Conservation (phyloP, 352 stramenopile species). For the Phytophthora constricta region DNA sequence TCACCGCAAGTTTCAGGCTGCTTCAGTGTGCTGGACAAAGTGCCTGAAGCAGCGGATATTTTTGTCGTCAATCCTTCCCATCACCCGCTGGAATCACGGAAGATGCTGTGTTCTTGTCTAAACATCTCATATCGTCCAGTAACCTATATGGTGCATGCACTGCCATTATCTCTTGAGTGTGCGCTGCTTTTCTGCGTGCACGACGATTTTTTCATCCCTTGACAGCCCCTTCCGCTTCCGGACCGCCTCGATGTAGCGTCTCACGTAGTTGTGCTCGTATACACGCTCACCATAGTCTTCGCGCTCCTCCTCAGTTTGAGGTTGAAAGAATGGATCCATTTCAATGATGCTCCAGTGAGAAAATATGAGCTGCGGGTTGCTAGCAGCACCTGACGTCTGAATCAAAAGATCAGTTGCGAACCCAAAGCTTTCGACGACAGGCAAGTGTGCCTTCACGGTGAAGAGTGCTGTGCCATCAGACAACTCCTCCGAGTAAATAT, state of each 20-base stretch:
- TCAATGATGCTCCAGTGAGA: slow-evolving; percentile 94
- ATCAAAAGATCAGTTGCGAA: slow-evolving; percentile 94
- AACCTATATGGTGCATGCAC: neutral
- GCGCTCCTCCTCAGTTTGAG: slow-evolving; percentile 94
- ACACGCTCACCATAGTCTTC: slow-evolving; percentile 95
- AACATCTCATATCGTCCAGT: neutral
- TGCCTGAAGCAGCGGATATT: too few species aligned
- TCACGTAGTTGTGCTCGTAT: slow-evolving; percentile 93
- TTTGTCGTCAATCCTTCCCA: too few species aligned
- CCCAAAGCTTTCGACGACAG: slow-evolving; percentile 95
- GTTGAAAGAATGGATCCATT: slow-evolving; percentile 97
- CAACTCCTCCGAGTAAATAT: slow-evolving; percentile 90
- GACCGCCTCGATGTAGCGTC: slow-evolving; percentile 94
- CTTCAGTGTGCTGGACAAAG: too few species aligned
- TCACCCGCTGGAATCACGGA: too few species aligned
- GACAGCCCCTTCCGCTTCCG: slow-evolving; percentile 95
- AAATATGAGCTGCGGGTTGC: slow-evolving; percentile 96
- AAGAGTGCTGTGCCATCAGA: slow-evolving; percentile 95
- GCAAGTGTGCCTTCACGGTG: slow-evolving; percentile 92
- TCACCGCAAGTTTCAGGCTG: too few species aligned
- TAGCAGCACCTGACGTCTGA: slow-evolving; percentile 95
- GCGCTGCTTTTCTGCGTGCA: slow-evolving; percentile 96
- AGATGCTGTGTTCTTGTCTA: neutral
- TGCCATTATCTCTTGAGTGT: slow-evolving; percentile 91
- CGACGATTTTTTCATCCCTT: slow-evolving; percentile 95